Conservation (phyloP, 805 yeast genomes). For the Starmerella geochares region DNA sequence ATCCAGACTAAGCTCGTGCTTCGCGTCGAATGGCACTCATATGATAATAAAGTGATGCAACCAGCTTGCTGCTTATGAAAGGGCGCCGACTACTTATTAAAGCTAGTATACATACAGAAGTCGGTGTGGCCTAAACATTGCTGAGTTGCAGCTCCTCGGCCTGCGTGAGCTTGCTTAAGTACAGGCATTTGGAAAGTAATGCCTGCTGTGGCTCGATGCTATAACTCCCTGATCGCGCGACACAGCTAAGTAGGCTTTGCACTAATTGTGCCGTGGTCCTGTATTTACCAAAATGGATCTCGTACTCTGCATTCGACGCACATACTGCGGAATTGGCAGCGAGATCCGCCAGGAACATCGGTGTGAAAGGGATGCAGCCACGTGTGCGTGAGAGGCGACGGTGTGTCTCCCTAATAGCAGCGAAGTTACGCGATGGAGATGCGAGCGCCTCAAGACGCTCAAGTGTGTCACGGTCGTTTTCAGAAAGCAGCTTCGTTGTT, state of each 20-base stretch:
- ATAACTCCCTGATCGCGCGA: slow-evolving; percentile 76
- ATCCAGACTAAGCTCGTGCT: too few relatives aligned
- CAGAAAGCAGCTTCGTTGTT: slow-evolving; percentile 67
- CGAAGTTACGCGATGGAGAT: slow-evolving; percentile 65
- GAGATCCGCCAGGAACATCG: slow-evolving; percentile 72
- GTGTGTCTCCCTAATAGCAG: slow-evolving; percentile 53
- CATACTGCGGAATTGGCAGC: slow-evolving; percentile 62
- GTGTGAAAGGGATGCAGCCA: slow-evolving; percentile 88
- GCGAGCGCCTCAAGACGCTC: slow-evolving; percentile 59
- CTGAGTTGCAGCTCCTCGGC: slow-evolving; percentile 4
- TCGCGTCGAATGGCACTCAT: too few relatives aligned
- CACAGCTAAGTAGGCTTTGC: slow-evolving; percentile 63
- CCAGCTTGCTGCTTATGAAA: too few relatives aligned
- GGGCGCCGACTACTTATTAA: not conserved
- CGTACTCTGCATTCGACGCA: slow-evolving; percentile 34
- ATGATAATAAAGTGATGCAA: too few relatives aligned
- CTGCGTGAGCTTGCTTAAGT: slow-evolving; percentile 26
- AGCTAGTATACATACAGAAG: not conserved
- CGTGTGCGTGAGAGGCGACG: slow-evolving; percentile 48
- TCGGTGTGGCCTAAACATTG: not conserved
- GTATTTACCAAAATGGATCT: slow-evolving; percentile 71
- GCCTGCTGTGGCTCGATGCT: slow-evolving; percentile 47
- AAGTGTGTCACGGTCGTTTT: slow-evolving; percentile 60
- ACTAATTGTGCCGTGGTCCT: slow-evolving; percentile 66
- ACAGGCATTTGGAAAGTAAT: slow-evolving; percentile 61